phyloP scores from a whole-genome alignment of 306 rosid species.

The Gynostemma pentaphyllum region DNA sequence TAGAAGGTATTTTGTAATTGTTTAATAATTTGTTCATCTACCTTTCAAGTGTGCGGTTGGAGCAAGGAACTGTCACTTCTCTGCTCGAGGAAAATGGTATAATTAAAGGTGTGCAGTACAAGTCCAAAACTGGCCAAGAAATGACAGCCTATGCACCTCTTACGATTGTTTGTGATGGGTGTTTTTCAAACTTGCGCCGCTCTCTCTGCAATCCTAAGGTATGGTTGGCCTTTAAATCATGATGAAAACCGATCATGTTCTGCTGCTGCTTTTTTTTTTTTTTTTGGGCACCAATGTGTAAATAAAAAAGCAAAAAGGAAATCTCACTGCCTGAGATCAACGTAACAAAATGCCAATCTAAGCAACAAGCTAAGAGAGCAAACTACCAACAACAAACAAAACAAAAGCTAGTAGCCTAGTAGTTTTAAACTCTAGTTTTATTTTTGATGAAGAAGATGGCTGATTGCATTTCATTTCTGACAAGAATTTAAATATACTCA shows the following conservation, averaged over 20 bases:
- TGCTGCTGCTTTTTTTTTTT: slow-evolving; percentile 5
- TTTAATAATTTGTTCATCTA: background rate
- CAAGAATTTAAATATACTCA: background rate
- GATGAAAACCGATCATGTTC: background rate
- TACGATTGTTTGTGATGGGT: slow-evolving; percentile 90
- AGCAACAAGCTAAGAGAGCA: no score
- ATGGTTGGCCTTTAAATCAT: slow-evolving; percentile 1
- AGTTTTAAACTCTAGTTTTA: background rate
- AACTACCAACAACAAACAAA: no score
- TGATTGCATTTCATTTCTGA: background rate
- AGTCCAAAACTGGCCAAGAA: slow-evolving; percentile 57
- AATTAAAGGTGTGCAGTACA: slow-evolving; percentile 78
- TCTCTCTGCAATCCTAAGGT: slow-evolving; percentile 87
- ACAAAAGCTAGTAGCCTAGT: no score
- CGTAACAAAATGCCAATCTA: no score
- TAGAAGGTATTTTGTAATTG: background rate
- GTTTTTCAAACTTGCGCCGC: slow-evolving; percentile 92
- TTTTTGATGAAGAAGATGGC: background rate
- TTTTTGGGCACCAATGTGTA: no score
- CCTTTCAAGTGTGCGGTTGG: slow-evolving; percentile 46
- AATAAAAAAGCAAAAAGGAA: no score
- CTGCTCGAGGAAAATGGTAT: slow-evolving; percentile 75
- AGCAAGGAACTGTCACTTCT: slow-evolving; percentile 87
- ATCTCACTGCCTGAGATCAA: no score
- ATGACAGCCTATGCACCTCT: slow-evolving; percentile 65